Percentiles rank a stretch among this genome's conserved stretches.
phyloP scores from a whole-genome alignment of 352 stramenopile genomes.

The Globisporangium spiculum region DNA sequence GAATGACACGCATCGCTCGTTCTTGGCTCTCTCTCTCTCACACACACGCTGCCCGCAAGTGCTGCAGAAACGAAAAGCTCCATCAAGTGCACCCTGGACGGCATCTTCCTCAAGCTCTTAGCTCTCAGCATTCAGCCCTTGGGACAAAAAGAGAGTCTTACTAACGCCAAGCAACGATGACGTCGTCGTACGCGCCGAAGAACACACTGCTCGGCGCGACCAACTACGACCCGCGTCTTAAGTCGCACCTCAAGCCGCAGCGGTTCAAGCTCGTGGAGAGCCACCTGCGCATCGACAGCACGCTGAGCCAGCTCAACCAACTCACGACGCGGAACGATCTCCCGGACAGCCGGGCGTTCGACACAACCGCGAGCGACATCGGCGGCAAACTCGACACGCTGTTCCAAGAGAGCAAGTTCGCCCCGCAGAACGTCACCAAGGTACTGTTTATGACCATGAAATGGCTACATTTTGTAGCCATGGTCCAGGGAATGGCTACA shows the following conservation, averaged over 20 bases:
- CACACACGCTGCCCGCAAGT: neutral
- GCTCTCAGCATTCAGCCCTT: neutral
- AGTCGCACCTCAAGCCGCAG: constrained; percentile 74
- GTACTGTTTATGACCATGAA: constrained; percentile 9
- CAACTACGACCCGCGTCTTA: constrained; percentile 66
- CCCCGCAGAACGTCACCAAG: constrained; percentile 73
- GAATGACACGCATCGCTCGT: neutral
- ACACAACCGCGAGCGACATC: constrained; percentile 61
- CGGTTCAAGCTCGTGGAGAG: constrained; percentile 74
- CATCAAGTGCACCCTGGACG: neutral
- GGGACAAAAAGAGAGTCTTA: neutral
- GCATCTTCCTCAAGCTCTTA: neutral
- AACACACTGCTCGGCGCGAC: constrained; percentile 72
- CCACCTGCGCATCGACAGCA: constrained; percentile 58
- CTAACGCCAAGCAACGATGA: constrained; percentile 23
- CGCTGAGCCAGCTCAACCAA: constrained; percentile 55
- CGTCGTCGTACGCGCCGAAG: constrained; percentile 48
- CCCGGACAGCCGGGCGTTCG: constrained; percentile 48
- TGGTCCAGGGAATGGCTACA: neutral
- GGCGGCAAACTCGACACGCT: constrained; percentile 40
- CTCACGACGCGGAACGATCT: constrained; percentile 60
- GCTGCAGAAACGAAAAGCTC: neutral
- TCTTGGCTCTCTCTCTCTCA: neutral
- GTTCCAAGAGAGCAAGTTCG: constrained; percentile 71
- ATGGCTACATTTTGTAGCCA: neutral